Base-by-base conservation (phyloP, 2,329 filamentous ascomycete species). In the Pyrenochaeta sp. region DNA sequence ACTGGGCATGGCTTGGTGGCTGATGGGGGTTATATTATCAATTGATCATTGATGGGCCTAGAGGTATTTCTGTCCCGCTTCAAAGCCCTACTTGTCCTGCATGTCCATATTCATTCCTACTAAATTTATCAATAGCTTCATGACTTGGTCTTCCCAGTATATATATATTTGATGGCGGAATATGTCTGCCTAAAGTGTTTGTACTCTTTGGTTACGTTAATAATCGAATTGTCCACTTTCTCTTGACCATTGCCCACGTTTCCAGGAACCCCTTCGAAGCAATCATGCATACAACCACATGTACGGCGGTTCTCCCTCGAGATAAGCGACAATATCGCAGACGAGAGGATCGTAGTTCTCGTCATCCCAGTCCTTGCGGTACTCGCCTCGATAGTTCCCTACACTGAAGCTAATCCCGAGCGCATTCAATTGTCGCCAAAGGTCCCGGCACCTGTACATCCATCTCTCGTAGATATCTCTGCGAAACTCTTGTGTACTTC, bases 1-100 rank as follows among this genome's bases (percentile, higher is more conserved):
- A 78, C 80, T 42, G 83, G 83, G 1, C 71, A 77, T 7, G 73
- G 71, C 3, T 59, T 84, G 55, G 67, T 84, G 2, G 78, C 78
- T 24, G 82, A 84, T 61, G 81, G 82, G 4, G 65, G 62, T 37
- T 67, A 62, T 47, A 56, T 53, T 15, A 62, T 62, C 6, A 62
- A 62, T 43, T 62, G 22, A 43, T 43, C 22, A 27, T 10, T 13
- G 40, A 43, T n/a, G 22, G 22, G n/a, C 7, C 22, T 42, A 36
- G 10, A 36, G 32, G 28, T 9, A 30, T 30, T 30, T 30, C 28
- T 9, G 28, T 9, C 28, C 28, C 28, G 5, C 9, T 5, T 6
- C 28, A 10, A 30, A 30, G 28, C 28, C 28, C 9, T 30, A 10
- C 28, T 30, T 30, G 28, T 30, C 9, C 9, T 6, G 28, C 28